Percentiles rank a stretch among this genome's conserved stretches.
Conservation (phyloP, 2,329 filamentous ascomycete genomes). For the Pyricularia sp. region DNA sequence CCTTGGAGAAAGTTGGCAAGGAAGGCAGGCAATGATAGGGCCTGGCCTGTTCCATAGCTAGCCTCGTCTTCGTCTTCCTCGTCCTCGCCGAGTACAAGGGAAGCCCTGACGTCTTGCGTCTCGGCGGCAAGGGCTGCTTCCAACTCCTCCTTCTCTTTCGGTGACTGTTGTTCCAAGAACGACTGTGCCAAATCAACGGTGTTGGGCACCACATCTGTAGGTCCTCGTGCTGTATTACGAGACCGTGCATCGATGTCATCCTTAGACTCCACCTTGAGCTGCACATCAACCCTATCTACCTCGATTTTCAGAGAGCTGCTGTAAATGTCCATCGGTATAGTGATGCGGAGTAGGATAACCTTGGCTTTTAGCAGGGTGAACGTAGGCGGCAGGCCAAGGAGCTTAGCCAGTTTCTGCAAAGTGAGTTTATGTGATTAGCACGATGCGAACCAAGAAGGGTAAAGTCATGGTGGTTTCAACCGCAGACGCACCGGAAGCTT, state of each 20-base stretch:
- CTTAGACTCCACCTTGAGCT: constrained; percentile 39
- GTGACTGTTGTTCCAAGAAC: constrained; percentile 60
- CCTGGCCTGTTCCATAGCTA: constrained; percentile 54
- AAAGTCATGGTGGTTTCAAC: background rate
- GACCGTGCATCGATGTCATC: constrained; percentile 17
- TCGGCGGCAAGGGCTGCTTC: constrained; percentile 56
- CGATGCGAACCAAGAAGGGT: background rate
- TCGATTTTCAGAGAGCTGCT: constrained; percentile 72
- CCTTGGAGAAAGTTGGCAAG: constrained; percentile 61
- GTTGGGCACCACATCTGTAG: constrained; percentile 42
- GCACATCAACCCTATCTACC: constrained; percentile 66
- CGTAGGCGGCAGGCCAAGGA: constrained; percentile 61
- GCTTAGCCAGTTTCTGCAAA: constrained; percentile 58
- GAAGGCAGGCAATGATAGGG: constrained; percentile 56
- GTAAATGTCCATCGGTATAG: constrained; percentile 78
- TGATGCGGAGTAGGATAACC: constrained; percentile 64
- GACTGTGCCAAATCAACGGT: constrained; percentile 63
- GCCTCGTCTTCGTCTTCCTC: constrained; percentile 44
- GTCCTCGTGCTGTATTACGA: constrained; percentile 16
- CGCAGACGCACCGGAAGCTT: constrained; percentile 52
- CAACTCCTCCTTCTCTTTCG: constrained; percentile 50
- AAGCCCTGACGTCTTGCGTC: constrained; percentile 48
- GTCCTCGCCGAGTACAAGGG: constrained; percentile 44
- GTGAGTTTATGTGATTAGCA: background rate
- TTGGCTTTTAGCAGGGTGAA: constrained; percentile 62